Evolutionary conservation across 2,329 filamentous ascomycete species (phyloP), one percentile per base, ranked within the genome.

Genomic region (Neonectria magnoliae): DNA sequence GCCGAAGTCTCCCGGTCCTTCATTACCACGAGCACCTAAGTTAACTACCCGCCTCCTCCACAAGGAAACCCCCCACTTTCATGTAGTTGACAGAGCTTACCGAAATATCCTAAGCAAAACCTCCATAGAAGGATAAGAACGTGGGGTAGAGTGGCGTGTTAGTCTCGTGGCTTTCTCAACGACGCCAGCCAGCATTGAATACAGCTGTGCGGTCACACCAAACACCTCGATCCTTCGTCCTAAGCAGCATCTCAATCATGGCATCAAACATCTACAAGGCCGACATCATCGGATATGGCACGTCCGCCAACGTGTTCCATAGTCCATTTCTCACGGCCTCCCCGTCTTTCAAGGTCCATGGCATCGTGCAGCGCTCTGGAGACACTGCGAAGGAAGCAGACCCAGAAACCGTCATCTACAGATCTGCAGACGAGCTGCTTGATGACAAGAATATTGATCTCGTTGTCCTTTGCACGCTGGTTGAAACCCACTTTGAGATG

Each of bases 301-400:
- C 41, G 14, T 57, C 42, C 1, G 53, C 52, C 38, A 55, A 55
- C 9, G 52, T 55, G 25, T 55, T 55, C 11, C 52, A 55, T 13
- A 55, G 31, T 29, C 52, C 52, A 16, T 45, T 45, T 25, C 52
- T 55, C n/a, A 45, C 52, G 2, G 41, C 25, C 8, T 31, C 22
- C 27, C 52, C 38, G 9, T 55, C 52, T 8, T 55, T 55, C 22
- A 31, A 16, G 2, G 38, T 55, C 4, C 52, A 55, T 9, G 25
- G 38, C 41, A 45, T 45, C 41, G 41, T 47, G 2, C 53, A 56
- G 16, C 53, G 53, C 16, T 44, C 41, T 5, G 53, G 53, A 27
- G n/a, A 45, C 20, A 20, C 38, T 20, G 53, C 53, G n/a, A 45
- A 56, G 41, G 27, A 36, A 16, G 41, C 38, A 16, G n/a, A 47